These are phyloP conservation scores for Termitomyces sp. DNA, from an alignment of 768 basidiomycete genomes.

Conservation along the genomic window DNA sequence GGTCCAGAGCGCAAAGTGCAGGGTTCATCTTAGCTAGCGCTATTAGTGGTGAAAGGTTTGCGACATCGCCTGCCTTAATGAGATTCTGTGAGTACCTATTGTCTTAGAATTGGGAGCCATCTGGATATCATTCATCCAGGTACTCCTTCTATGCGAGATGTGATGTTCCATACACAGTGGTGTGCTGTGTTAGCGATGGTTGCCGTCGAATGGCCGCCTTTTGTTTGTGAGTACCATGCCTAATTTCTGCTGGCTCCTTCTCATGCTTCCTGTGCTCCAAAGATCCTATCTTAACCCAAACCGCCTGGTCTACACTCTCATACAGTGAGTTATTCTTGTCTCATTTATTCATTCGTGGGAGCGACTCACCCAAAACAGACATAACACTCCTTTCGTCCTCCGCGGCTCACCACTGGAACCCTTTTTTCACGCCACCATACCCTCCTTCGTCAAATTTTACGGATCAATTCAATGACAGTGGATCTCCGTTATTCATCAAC, in stretches of 20 bases:
- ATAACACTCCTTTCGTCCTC: constrained; percentile 61
- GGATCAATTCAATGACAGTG: constrained; percentile 65
- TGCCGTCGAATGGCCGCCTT: constrained; percentile 92
- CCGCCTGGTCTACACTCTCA: constrained; percentile 82
- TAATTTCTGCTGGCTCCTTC: neutral
- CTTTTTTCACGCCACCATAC: constrained; percentile 54
- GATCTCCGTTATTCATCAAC: constrained; percentile 79
- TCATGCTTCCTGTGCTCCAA: neutral
- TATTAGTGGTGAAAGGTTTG: constrained; percentile 86
- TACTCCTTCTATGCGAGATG: constrained; percentile 89
- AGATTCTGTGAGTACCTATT: constrained; percentile 68
- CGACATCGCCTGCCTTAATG: constrained; percentile 81
- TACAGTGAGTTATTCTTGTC: constrained; percentile 49
- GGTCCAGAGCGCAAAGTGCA: constrained; percentile 75
- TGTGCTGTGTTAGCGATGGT: constrained; percentile 87
- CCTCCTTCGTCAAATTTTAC: constrained; percentile 68
- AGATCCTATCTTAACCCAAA: constrained; percentile 90
- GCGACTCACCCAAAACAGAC: constrained; percentile 43
- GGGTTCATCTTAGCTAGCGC: constrained; percentile 92
- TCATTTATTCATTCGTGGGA: neutral
- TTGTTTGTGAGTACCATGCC: constrained; percentile 57
- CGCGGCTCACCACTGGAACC: constrained; percentile 59
- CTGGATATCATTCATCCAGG: constrained; percentile 46
- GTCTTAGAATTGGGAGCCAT: constrained; percentile 2
- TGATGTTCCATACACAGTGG: constrained; percentile 94